Base-by-base conservation (phyloP, 306 rosid species). In the Hippophae gyantsensis region DNA sequence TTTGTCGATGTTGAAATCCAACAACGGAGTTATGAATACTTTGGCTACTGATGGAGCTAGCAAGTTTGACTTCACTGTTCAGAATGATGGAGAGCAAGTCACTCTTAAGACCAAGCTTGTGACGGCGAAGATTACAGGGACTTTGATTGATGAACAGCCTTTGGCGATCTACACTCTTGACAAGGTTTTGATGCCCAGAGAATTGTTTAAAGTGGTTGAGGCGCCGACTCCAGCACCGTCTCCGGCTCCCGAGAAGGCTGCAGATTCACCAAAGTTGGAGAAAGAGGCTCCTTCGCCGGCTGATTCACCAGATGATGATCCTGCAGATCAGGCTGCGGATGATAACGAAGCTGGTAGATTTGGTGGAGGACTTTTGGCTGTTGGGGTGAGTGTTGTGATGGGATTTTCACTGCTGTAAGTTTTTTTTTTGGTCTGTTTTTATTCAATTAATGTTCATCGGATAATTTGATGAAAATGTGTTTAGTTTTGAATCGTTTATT, bases 31-130 rank as follows among this genome's bases (percentile, higher is more conserved):
- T 5, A 55, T 52, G 76, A 85, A 76, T 70, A 87, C 96, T n/a
- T 60, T 90, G 58, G 98, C 98, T 44, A 90, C 95, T 0, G 94
- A 90, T 14, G 89, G 95, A 3, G 86, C 89, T 0, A 70, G 27
- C 52, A 87, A 78, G 44, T 90, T 41, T 69, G 95, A 87, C 13
- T 74, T 90, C 74, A 79, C 84, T 0, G 89, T 90, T 9, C 98
- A 90, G 55, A 90, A 90, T 9, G 96, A 87, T 60, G 98, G 98
- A 1, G 84, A 79, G 6, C 58, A 60, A 10, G 89, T 90, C 5
- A 85, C 95, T 0, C 40, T 87, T 9, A 78, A 46, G 78, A 90
- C 94, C 0, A 83, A 57, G 71, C 10, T 59, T 6, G 74, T 64
- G 8, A 85, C 95, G 7, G 94, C 89, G 5, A 87, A 52, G 72